Conservation (phyloP, 331 rosid species). For the Pyrus hybrid region DNA sequence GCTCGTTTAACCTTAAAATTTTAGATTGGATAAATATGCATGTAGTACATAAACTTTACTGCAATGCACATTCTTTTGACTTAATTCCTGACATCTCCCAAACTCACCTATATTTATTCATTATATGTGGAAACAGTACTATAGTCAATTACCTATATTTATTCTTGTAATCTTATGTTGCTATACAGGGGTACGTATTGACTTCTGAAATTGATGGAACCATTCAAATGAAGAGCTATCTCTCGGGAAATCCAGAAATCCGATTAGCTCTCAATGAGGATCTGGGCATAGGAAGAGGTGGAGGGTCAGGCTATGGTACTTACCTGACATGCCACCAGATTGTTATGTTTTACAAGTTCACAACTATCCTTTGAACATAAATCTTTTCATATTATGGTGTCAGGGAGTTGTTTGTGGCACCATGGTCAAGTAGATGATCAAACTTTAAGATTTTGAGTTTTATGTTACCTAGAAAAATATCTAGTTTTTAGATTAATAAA, state of each 20-base stretch:
- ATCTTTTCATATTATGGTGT: slow-evolving; percentile 8
- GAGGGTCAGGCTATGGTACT: slow-evolving; percentile 50
- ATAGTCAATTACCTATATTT: background rate
- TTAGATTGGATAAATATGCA: background rate
- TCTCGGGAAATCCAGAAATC: slow-evolving; percentile 81
- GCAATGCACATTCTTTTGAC: background rate
- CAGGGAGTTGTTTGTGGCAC: background rate
- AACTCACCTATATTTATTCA: background rate
- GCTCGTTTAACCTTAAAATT: background rate
- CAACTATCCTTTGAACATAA: background rate
- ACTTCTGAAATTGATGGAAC: slow-evolving; percentile 96
- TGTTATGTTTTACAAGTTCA: slow-evolving; percentile 6
- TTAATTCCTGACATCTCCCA: background rate
- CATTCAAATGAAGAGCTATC: slow-evolving; percentile 95
- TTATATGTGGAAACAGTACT: background rate
- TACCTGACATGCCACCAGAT: slow-evolving; percentile 9
- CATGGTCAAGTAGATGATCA: background rate
- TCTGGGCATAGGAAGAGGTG: slow-evolving; percentile 63
- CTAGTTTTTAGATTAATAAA: slow-evolving; percentile 10
- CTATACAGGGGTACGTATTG: slow-evolving; percentile 71
- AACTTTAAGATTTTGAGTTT: slow-evolving; percentile 1
- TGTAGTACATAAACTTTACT: background rate
- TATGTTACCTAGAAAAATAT: background rate
- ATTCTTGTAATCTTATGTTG: slow-evolving; percentile 7
- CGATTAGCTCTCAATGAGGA: slow-evolving; percentile 86